phyloP scores from a whole-genome alignment of 441 rosid species.

The Capsella rubella region DNA sequence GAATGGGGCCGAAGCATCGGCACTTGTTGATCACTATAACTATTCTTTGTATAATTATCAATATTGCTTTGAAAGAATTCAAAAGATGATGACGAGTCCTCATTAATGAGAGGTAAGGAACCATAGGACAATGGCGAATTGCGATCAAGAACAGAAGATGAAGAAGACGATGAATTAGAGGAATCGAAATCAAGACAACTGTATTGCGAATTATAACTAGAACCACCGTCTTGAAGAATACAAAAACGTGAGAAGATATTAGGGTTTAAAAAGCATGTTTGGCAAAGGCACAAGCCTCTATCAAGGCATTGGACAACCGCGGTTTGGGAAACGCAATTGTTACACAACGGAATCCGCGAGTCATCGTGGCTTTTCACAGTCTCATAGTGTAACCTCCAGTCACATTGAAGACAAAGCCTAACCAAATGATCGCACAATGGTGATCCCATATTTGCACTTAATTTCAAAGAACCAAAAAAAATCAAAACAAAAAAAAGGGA shows the following conservation, averaged over 20 bases:
- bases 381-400: conserved; percentile 11
- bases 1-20: conserved; percentile 6
- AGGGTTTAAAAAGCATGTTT: conserved; percentile 28
- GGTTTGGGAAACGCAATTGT: conserved; percentile 3
- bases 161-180: conserved; percentile 13
- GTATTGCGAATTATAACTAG: background rate
- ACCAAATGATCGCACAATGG: conserved; percentile 24
- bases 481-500: background rate
- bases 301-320: conserved; percentile 20
- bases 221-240: background rate
- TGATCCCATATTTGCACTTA: conserved; percentile 19
- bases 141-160: conserved; percentile 19
- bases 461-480: background rate
- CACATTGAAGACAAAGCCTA: conserved; percentile 27
- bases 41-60: conserved; percentile 26
- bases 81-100: conserved; percentile 17
- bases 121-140: background rate
- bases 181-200: conserved; percentile 24
- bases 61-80: conserved; percentile 1
- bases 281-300: conserved; percentile 21
- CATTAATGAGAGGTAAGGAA: conserved; percentile 8
- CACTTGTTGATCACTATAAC: conserved; percentile 19
- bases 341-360: conserved; percentile 22
- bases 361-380: background rate
- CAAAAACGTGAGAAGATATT: background rate